Evolutionary conservation across 352 stramenopile species (phyloP).

Genomic region (Phytophthora pinifolia): DNA sequence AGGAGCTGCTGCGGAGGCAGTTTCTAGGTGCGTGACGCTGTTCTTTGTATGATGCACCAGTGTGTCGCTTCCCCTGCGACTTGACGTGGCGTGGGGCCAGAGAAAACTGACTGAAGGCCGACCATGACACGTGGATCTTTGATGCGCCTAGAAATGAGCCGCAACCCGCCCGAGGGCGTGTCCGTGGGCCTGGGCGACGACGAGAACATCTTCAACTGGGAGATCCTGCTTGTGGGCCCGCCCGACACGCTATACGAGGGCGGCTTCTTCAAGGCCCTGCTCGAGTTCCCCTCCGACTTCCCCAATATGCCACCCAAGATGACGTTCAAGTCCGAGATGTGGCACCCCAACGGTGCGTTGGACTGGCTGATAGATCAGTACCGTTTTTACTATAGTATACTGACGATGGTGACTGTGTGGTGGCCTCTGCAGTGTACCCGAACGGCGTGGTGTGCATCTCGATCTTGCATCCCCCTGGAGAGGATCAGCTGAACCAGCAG

Average conservation of each 20-base stretch:
- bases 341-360: slow-evolving; percentile 96
- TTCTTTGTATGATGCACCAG: neutral
- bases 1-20: slow-evolving; percentile 80
- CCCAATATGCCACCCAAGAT: slow-evolving; percentile 99
- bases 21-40: slow-evolving; percentile 58
- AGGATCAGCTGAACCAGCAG: slow-evolving; percentile 97
- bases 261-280: slow-evolving; percentile 97
- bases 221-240: slow-evolving; percentile 97
- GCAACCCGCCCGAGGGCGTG: slow-evolving; percentile 98
- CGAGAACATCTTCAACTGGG: slow-evolving; percentile 99
- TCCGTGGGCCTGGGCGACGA: slow-evolving; percentile 97
- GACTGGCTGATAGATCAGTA: neutral
- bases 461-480: slow-evolving; percentile 98
- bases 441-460: slow-evolving; percentile 99
- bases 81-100: neutral
- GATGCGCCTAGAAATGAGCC: slow-evolving; percentile 92
- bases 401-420: slow-evolving; percentile 9
- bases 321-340: slow-evolving; percentile 99
- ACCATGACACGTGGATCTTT: slow-evolving; percentile 17
- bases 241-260: slow-evolving; percentile 95
- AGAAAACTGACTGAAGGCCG: slow-evolving; percentile 3
- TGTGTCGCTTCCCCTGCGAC: slow-evolving; percentile 1
- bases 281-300: slow-evolving; percentile 98
- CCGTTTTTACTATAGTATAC: neutral
- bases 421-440: slow-evolving; percentile 89